phyloP scores from a whole-genome alignment of 768 basidiomycete genomes.

The Arthromyces matolae region DNA sequence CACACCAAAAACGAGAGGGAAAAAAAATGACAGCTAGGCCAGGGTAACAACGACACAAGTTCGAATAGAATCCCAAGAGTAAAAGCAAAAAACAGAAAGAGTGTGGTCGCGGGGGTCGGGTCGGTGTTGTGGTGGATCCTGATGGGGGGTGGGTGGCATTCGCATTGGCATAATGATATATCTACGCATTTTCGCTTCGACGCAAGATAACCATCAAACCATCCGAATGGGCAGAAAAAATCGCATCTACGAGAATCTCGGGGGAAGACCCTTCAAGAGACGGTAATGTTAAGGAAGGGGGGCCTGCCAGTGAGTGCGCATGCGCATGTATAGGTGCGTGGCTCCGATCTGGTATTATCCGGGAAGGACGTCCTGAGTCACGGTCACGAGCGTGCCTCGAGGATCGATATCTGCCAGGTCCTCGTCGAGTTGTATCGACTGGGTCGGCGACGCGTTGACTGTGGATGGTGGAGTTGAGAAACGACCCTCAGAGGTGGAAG shows the following conservation, averaged over 20 bases:
- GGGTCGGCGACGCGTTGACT: conserved; percentile 35
- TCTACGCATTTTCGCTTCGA: conserved; percentile 21
- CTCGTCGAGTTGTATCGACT: conserved; percentile 10
- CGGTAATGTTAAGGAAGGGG: conserved; percentile 9
- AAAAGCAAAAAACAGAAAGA: not conserved
- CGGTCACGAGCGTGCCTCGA: conserved; percentile 13
- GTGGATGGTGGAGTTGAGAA: not conserved
- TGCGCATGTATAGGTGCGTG: too few species aligned
- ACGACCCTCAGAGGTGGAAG: conserved; percentile 2
- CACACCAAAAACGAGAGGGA: too few species aligned
- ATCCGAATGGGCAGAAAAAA: conserved; percentile 84
- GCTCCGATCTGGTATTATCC: conserved; percentile 11
- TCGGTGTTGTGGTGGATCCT: too few species aligned
- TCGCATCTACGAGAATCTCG: conserved; percentile 66
- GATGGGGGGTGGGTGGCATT: too few species aligned
- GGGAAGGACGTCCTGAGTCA: conserved; percentile 13
- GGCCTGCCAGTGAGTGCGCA: too few species aligned
- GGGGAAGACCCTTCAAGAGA: conserved; percentile 24
- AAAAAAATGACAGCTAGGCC: too few species aligned
- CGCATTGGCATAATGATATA: too few species aligned
- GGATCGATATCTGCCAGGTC: conserved; percentile 11
- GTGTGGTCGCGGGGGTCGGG: too few species aligned
- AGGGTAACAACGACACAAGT: too few species aligned
- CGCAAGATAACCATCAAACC: conserved; percentile 79
- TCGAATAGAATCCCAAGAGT: too few species aligned